Evolutionary conservation across 2,329 filamentous ascomycete genomes (phyloP).

Genomic region (Sporothrix protearum): DNA sequence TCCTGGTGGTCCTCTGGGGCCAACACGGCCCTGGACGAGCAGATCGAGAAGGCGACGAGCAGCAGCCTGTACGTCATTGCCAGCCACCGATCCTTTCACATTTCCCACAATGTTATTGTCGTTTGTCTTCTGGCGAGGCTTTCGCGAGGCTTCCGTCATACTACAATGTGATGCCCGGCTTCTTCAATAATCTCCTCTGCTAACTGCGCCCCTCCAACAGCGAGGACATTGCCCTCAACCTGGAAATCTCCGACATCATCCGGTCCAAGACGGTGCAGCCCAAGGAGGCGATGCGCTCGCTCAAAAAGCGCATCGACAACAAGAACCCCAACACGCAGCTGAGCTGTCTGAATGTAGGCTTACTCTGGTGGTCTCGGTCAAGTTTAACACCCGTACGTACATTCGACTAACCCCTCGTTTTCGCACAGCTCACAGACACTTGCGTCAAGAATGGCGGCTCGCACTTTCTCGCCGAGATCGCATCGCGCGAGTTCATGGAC

Average conservation of each 20-base stretch:
- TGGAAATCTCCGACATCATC: slow-evolving; percentile 97
- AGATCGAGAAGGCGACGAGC: slow-evolving; percentile 90
- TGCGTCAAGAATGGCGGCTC: slow-evolving; percentile 97
- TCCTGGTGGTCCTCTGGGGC: slow-evolving; percentile 93
- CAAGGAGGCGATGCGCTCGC: slow-evolving; percentile 94
- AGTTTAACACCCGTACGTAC: no score
- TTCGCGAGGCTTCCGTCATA: neutral
- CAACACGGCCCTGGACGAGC: slow-evolving; percentile 89
- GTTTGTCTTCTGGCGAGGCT: neutral
- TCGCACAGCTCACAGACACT: slow-evolving; percentile 77
- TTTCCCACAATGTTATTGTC: no score
- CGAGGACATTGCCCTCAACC: slow-evolving; percentile 93
- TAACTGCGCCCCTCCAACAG: slow-evolving; percentile 43
- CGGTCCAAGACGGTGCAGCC: slow-evolving; percentile 95
- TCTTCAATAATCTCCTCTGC: neutral
- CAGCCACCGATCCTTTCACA: slow-evolving; percentile 1
- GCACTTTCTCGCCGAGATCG: slow-evolving; percentile 93
- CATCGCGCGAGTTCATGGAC: slow-evolving; percentile 97
- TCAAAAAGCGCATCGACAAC: slow-evolving; percentile 92
- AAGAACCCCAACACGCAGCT: slow-evolving; percentile 97
- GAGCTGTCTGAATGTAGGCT: slow-evolving; percentile 80
- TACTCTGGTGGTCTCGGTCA: neutral
- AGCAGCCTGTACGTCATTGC: slow-evolving; percentile 72
- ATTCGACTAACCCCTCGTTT: neutral
- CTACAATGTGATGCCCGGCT: neutral